Base-by-base conservation (phyloP, 2,329 filamentous ascomycete species). In the Phymatotrichopsis omnivora region DNA sequence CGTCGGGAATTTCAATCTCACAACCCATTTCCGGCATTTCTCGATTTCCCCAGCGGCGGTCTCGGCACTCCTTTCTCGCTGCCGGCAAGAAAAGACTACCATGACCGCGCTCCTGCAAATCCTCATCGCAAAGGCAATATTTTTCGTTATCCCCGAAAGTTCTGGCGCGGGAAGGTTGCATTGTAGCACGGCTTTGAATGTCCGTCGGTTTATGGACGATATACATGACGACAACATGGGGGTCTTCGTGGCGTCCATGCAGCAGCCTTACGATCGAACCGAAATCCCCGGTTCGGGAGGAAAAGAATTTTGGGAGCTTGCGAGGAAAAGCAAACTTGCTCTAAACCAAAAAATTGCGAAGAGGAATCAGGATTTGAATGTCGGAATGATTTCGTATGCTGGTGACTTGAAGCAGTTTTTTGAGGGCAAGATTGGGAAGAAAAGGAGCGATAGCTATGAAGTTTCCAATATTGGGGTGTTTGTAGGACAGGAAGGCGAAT, bases 391-490 rank as follows among this genome's bases (percentile, higher is more conserved):
- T 11, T 53, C 56, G 2, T 67, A 65, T 38, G 57, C 74, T 4
- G 30, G 57, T 2, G 66, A 76, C 60, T 71, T 67, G 61, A 58
- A 60, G 29, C 54, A 56, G 2, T 68, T 64, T 49, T 69, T 68
- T 52, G 49, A 55, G 3, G 56, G 58, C 1, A 68, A 67, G 53
- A 56, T 73, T 12, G 71, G 71, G 1, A 58, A 62, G 42, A 54
- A 60, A 10, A 65, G 71, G 7, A 57, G 62, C 2, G 54, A 55
- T 3, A 68, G 69, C 1, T 76, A 71, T 67, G 68, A 70, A 49
- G 55, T 76, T 4, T 74, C 69, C 49, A 77, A 76, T 54, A 48
- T 75, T 4, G 73, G 74, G 1, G 61, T 62, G 11, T 56, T 70
- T n/a, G 56, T 60, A 4, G 42, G 48, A 1, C 36, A 27, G 7